Evolutionary conservation across 192 early-diverging fungal genomes (phyloP).

Genomic region (Spinellus fusiger): DNA sequence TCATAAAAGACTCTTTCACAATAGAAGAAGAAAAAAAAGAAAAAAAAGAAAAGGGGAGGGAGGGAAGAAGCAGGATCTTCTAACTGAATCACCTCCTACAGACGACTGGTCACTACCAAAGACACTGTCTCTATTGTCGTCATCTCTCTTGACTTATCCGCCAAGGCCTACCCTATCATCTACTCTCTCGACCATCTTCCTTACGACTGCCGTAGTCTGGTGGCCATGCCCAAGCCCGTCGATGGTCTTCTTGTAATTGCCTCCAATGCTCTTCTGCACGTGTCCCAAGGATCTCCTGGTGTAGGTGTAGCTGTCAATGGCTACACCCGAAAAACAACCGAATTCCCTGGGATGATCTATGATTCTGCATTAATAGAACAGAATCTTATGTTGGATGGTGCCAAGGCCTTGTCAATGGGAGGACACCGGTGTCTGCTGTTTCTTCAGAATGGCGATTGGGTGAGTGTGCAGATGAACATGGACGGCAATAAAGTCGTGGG

Average conservation of each 20-base stretch:
- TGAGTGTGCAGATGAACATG: slow-evolving; percentile 63
- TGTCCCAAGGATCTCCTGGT: slow-evolving; percentile 80
- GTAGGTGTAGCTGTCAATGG: slow-evolving; percentile 69
- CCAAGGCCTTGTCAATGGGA: slow-evolving; percentile 56
- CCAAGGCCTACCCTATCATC: slow-evolving; percentile 75
- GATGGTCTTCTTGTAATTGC: slow-evolving; percentile 81
- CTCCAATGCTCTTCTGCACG: slow-evolving; percentile 76
- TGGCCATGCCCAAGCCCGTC: slow-evolving; percentile 75
- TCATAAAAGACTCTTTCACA: slow-evolving; percentile 2
- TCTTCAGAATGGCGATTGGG: slow-evolving; percentile 64
- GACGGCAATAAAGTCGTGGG: slow-evolving; percentile 77
- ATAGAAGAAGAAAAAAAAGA: neutral
- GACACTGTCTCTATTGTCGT: slow-evolving; percentile 42
- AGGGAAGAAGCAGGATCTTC: neutral
- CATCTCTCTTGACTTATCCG: slow-evolving; percentile 78
- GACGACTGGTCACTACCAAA: slow-evolving; percentile 23
- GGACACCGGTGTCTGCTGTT: slow-evolving; percentile 68
- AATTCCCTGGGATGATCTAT: slow-evolving; percentile 40
- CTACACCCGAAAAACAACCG: slow-evolving; percentile 48
- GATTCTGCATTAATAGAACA: slow-evolving; percentile 43
- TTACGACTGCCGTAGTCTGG: slow-evolving; percentile 67
- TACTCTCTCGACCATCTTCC: slow-evolving; percentile 74
- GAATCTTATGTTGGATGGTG: slow-evolving; percentile 69
- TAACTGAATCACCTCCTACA: neutral
- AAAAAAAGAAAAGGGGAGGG: neutral